Conservation (phyloP, 2,329 filamentous ascomycete species). For the Ascocoryne sarcoides region DNA sequence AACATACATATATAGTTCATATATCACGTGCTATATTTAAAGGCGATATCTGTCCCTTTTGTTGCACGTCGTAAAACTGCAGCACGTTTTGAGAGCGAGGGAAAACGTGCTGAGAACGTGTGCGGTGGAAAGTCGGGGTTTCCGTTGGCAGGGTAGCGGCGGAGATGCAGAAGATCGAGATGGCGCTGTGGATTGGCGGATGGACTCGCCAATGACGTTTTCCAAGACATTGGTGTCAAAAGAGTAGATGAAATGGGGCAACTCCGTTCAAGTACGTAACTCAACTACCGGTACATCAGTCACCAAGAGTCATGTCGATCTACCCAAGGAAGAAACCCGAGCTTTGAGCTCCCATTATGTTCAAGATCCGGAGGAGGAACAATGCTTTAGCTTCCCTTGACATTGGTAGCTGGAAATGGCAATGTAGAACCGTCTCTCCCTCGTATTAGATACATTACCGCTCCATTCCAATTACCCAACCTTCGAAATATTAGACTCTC, state of each 20-base stretch:
- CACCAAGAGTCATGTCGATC: neutral
- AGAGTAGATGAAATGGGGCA: too few relatives aligned
- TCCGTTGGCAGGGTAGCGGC: too few relatives aligned
- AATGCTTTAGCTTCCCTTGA: neutral
- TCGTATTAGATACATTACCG: neutral
- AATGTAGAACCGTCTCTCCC: neutral
- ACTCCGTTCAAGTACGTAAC: too few relatives aligned
- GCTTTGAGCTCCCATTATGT: neutral
- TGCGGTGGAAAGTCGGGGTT: neutral
- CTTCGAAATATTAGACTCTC: neutral
- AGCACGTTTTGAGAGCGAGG: neutral
- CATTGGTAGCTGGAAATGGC: neutral
- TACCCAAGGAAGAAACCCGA: neutral
- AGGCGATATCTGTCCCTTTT: too few relatives aligned
- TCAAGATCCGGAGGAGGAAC: neutral
- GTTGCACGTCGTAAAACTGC: slow-evolving; percentile 1
- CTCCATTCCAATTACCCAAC: neutral
- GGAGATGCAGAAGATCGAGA: neutral
- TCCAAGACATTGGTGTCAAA: too few relatives aligned
- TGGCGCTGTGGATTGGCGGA: too few relatives aligned
- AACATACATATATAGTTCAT: too few relatives aligned
- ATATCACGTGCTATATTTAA: too few relatives aligned
- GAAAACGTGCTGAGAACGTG: neutral
- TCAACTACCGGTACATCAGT: too few relatives aligned
- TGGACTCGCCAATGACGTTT: too few relatives aligned